phyloP scores from a whole-genome alignment of 345 rosid species.

The Dimocarpus longan region DNA sequence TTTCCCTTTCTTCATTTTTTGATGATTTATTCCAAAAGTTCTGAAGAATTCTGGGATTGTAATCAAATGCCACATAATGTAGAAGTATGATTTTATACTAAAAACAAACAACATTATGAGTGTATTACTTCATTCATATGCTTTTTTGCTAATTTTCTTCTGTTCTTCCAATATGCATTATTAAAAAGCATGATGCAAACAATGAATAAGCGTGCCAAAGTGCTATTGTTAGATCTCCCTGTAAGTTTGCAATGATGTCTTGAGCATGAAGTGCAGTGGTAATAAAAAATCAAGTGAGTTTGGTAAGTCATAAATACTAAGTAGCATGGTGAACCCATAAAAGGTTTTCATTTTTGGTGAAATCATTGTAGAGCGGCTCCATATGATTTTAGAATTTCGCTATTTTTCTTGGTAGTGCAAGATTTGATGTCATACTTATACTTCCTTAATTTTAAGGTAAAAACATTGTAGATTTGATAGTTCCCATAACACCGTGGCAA shows the following conservation, averaged over 20 bases:
- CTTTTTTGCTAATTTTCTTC: background rate
- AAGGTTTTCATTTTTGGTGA: constrained; percentile 10
- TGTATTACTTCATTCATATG: background rate
- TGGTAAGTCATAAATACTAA: background rate
- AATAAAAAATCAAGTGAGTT: background rate
- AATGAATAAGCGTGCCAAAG: background rate
- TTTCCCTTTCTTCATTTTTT: background rate
- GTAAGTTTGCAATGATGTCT: background rate
- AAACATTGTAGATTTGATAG: background rate
- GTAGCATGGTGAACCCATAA: background rate
- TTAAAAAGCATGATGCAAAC: background rate
- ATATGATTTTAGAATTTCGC: background rate
- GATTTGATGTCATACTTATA: background rate
- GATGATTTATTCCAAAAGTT: background rate
- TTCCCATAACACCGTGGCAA: background rate
- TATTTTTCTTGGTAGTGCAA: background rate
- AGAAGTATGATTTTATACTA: background rate
- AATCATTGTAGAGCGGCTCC: background rate
- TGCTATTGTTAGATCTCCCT: background rate
- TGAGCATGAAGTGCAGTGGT: background rate
- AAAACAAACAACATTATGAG: background rate
- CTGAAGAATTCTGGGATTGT: background rate
- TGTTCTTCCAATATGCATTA: background rate
- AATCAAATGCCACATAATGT: background rate
- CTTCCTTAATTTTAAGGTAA: background rate